Base-by-base conservation (phyloP, 805 yeast genomes). In the Metschnikowia reukaufii region DNA sequence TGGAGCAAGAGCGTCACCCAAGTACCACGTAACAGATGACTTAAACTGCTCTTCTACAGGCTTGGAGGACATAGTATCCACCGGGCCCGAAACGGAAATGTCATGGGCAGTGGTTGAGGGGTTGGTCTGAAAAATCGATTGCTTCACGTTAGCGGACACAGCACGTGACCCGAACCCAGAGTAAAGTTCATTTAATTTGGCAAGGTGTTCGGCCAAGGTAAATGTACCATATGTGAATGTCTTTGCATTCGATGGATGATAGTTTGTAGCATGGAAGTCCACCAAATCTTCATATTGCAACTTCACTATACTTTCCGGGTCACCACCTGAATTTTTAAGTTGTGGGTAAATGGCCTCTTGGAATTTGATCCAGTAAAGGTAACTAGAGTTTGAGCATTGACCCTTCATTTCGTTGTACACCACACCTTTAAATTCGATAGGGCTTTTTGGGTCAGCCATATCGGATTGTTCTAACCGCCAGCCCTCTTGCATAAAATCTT, bases 321-420 rank as follows among this genome's bases (percentile, higher is more conserved):
- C 96, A 47, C 99, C 99, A 27, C 97, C 99, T 2, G 96, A 85
- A 67, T 89, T 89, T 61, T 89, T 78, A 58, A 94, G 71, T 7
- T 91, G 79, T 1, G 96, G 94, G 59, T 89, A 94, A 10, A 94
- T 77, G 6, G 87, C 70, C 65, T 88, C 87, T 60, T 87, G 89
- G 71, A 84, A 92, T 52, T 83, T 81, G 59, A 84, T 88, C 81
- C 91, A 92, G 63, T 77, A 90, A 52, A 84, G 78, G 65, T 94
- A 94, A 2, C 91, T 81, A 0, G 96, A 80, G 64, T 89, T 92
- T 0, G 96, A 86, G 61, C 88, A 81, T 66, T 92, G 97, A 7
- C 99, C 99, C 67, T 94, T 94, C 99, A 94, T 94, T 68, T 94
- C 99, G 63, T 94, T 94, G 64, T 87, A 94, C 2, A 94, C 99